Percentiles rank a stretch among this genome's conserved stretches.
These are phyloP conservation scores for Colletotrichum sp. DNA, from an alignment of 2,329 filamentous ascomycete species.

Conservation along the genomic window DNA sequence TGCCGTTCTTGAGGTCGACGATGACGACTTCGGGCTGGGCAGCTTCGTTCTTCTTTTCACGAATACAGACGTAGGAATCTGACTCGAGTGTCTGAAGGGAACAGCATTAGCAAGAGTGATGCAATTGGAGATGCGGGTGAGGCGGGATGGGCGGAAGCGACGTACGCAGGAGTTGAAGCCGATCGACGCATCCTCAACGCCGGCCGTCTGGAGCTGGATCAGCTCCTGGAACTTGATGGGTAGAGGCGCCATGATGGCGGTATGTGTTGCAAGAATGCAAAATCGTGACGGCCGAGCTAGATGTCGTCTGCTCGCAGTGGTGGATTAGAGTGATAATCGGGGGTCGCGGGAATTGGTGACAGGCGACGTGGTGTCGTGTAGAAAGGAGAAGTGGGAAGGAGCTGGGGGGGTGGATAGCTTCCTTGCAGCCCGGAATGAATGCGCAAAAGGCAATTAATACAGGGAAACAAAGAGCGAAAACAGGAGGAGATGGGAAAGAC, in stretches of 20 bases:
- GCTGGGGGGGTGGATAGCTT: slow-evolving; percentile 15
- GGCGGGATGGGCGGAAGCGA: slow-evolving; percentile 23
- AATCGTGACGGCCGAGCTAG: slow-evolving; percentile 1
- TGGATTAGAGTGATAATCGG: slow-evolving; percentile 3
- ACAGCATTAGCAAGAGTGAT: slow-evolving; percentile 79
- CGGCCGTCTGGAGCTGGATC: slow-evolving; percentile 66
- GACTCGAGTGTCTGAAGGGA: slow-evolving; percentile 92
- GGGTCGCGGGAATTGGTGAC: slow-evolving; percentile 12
- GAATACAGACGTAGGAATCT: slow-evolving; percentile 93
- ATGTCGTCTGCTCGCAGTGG: neutral
- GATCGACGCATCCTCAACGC: slow-evolving; percentile 60
- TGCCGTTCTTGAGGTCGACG: slow-evolving; percentile 95
- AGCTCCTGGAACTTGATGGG: slow-evolving; percentile 95
- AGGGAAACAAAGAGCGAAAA: slow-evolving; percentile 18
- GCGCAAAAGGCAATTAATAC: slow-evolving; percentile 24
- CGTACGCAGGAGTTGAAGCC: slow-evolving; percentile 82
- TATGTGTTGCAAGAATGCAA: slow-evolving; percentile 8
- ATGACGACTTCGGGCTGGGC: slow-evolving; percentile 94
- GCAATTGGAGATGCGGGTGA: slow-evolving; percentile 61
- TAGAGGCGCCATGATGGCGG: slow-evolving; percentile 65
- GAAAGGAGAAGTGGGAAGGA: slow-evolving; percentile 16
- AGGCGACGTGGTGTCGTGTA: slow-evolving; percentile 11
- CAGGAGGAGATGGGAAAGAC: slow-evolving; percentile 6
- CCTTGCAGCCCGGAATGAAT: slow-evolving; percentile 18
- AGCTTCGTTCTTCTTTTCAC: slow-evolving; percentile 87